phyloP scores from a whole-genome alignment of 2,329 filamentous ascomycete species.

The Grosmannia clavigera region DNA sequence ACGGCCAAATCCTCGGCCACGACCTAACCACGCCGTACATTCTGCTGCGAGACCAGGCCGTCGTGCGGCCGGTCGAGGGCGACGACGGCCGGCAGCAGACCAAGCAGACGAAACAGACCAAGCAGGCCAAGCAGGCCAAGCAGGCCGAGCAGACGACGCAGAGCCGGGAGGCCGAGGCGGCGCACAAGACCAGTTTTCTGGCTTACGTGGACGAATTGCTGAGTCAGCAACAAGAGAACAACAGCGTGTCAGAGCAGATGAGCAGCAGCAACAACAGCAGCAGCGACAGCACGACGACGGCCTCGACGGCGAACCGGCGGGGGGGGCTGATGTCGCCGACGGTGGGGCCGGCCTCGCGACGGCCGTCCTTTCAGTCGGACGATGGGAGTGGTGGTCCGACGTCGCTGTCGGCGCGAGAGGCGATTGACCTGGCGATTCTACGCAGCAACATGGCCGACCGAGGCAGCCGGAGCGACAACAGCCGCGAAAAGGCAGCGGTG shows the following conservation, averaged over 20 bases:
- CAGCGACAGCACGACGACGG: background rate
- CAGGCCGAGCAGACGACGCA: too few species aligned
- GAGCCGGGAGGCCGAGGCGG: slow-evolving; percentile 15
- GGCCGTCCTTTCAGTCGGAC: background rate
- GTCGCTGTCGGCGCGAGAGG: slow-evolving; percentile 58
- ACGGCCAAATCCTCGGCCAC: slow-evolving; percentile 81
- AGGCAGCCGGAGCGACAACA: background rate
- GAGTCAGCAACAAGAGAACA: slow-evolving; percentile 19
- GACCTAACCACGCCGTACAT: slow-evolving; percentile 93
- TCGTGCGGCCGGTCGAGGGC: slow-evolving; percentile 30
- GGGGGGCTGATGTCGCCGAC: slow-evolving; percentile 2
- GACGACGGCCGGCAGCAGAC: background rate
- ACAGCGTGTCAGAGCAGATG: background rate
- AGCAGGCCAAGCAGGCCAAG: background rate
- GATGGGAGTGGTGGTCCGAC: slow-evolving; percentile 15
- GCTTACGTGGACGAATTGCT: slow-evolving; percentile 67
- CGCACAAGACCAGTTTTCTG: slow-evolving; percentile 51
- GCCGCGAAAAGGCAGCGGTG: slow-evolving; percentile 40
- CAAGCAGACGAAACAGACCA: background rate
- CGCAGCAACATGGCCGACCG: slow-evolving; percentile 53
- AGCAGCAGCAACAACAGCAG: too few species aligned
- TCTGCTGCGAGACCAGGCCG: slow-evolving; percentile 71
- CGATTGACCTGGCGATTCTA: slow-evolving; percentile 83
- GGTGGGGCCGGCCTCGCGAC: background rate
- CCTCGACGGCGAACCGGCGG: background rate